phyloP scores from a whole-genome alignment of 331 rosid species.

The Acacia pycnantha region DNA sequence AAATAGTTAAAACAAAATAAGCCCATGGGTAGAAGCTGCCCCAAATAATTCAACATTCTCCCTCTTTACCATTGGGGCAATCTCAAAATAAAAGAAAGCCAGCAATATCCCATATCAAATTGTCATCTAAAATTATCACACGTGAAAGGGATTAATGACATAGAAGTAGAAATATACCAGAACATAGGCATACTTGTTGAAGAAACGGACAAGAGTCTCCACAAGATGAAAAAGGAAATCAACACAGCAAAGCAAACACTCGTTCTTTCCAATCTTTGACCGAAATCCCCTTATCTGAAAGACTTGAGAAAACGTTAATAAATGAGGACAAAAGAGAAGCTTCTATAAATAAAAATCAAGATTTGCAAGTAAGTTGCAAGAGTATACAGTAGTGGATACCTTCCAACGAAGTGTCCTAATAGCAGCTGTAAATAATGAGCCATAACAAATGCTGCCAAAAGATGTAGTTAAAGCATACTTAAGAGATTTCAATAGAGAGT shows the following conservation, averaged over 20 bases:
- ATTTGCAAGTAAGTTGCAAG: slow-evolving; percentile 17
- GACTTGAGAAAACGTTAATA: neutral
- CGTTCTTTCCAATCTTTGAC: slow-evolving; percentile 89
- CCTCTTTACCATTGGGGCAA: neutral
- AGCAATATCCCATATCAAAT: neutral
- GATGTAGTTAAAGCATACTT: slow-evolving; percentile 86
- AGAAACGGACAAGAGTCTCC: slow-evolving; percentile 95
- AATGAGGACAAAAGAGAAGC: neutral
- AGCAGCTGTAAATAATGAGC: slow-evolving; percentile 95
- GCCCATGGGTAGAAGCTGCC: neutral
- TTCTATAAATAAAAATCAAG: neutral
- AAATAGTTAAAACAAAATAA: neutral
- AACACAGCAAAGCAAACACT: slow-evolving; percentile 94
- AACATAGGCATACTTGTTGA: slow-evolving; percentile 97
- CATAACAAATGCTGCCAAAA: slow-evolving; percentile 97
- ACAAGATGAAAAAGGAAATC: slow-evolving; percentile 95
- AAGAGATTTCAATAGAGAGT: slow-evolving; percentile 63
- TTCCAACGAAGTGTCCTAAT: slow-evolving; percentile 93
- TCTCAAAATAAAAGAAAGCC: neutral
- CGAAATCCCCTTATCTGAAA: slow-evolving; percentile 89
- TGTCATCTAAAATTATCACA: neutral
- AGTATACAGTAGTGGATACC: slow-evolving; percentile 43
- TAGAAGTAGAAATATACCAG: slow-evolving; percentile 54
- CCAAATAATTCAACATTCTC: neutral
- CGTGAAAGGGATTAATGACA: slow-evolving; percentile 6